Base-by-base conservation (phyloP, 2,329 filamentous ascomycete species). In the Xylaria digitata region DNA sequence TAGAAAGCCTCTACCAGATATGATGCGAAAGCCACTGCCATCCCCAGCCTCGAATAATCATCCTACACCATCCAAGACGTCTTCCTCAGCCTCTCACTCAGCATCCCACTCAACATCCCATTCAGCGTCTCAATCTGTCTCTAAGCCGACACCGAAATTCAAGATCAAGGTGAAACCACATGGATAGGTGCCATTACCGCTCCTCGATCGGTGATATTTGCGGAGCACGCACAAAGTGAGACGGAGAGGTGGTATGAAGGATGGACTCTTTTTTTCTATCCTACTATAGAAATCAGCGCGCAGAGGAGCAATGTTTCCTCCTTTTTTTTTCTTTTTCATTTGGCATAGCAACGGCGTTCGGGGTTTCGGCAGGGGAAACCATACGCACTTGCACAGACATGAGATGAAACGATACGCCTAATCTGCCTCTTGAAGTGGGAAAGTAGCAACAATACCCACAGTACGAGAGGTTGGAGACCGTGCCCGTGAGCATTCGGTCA, bases 141-240 rank as follows among this genome's bases (percentile, higher is more conserved):
- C 74, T 17, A 66, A 66, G 55, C 55, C 65, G n/a, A 7, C 32
- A 17, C 55, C 54, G 1, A 76, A 75, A 62, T 50, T 76, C 17
- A 78, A 77, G 66, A 74, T 78, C 63, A 78, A 76, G 65, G 45
- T 78, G 46, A 78, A 74, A 63, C 63, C 70, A 5, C 42, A 66
- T 61, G 58, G 66, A 45, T 72, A 67, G 42, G 3, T 37, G 40
- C 37, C 19, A 42, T 60, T 21, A 23, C 52, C 34, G 11, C 59
- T 54, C 15, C 8, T 46, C 26, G 6, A 30, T 56, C 55, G 17
- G 11, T 50, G 9, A 21, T 7, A 11, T 34, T 55, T 6, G 32
- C n/a, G 17, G 48, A 49, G 9, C 7, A 32, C 8, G 6, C n/a
- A 55, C 15, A 52, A 3, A 8, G 37, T 43, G 48, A 48, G 61